Percentiles rank a stretch among this genome's conserved stretches.
phyloP scores from a whole-genome alignment of 768 basidiomycete genomes.

The Auriculariales sp. region DNA sequence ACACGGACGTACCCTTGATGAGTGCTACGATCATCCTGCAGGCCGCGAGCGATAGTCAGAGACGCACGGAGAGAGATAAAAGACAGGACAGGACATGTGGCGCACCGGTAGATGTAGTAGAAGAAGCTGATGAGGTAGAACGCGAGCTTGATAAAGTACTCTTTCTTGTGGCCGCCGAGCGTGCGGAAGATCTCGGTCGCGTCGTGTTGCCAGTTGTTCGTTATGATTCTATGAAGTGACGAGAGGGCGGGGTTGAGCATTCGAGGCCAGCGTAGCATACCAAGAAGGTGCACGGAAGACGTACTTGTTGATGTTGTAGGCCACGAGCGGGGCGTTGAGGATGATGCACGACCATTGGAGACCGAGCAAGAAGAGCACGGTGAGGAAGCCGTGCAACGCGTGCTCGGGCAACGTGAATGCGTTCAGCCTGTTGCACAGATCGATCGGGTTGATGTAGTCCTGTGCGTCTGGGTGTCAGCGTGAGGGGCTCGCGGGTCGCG shows the following conservation, averaged over 20 bases:
- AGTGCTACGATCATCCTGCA: slow-evolving; percentile 75
- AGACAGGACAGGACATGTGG: slow-evolving; percentile 15
- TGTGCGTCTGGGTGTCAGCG: neutral
- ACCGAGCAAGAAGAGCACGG: slow-evolving; percentile 77
- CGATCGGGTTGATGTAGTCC: slow-evolving; percentile 99
- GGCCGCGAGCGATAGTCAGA: neutral
- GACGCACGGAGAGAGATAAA: neutral
- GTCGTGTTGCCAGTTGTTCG: slow-evolving; percentile 96
- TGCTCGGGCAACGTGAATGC: slow-evolving; percentile 95
- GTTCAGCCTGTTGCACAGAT: slow-evolving; percentile 98
- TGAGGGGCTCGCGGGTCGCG: too few relatives aligned
- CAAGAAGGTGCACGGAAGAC: slow-evolving; percentile 23
- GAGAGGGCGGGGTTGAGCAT: too few relatives aligned
- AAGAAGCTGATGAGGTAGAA: slow-evolving; percentile 88
- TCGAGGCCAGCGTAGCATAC: too few relatives aligned
- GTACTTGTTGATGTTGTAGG: slow-evolving; percentile 89
- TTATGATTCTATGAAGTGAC: slow-evolving; percentile 57
- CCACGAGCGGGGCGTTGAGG: slow-evolving; percentile 78
- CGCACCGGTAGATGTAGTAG: slow-evolving; percentile 77
- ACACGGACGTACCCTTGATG: slow-evolving; percentile 44
- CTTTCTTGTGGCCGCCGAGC: slow-evolving; percentile 85
- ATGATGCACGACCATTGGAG: slow-evolving; percentile 93
- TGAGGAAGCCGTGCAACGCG: slow-evolving; percentile 83
- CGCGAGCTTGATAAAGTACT: slow-evolving; percentile 87
- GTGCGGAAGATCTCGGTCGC: slow-evolving; percentile 99